Conservation (phyloP, 306 rosid species). For the Amphicarpaea edgeworthii region DNA sequence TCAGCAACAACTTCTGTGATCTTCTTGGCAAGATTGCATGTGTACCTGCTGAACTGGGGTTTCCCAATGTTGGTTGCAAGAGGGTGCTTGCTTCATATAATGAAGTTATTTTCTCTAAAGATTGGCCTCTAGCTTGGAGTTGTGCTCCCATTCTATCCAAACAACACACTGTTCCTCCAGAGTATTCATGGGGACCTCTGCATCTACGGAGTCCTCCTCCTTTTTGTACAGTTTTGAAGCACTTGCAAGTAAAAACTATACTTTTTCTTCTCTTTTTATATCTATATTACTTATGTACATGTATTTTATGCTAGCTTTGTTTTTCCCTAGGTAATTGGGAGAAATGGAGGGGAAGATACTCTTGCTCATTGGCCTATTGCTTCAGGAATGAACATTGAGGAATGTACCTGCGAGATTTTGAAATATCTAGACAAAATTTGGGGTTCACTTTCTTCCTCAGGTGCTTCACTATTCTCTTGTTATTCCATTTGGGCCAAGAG, state of each 20-base stretch:
- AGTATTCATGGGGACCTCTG: slow-evolving; percentile 92
- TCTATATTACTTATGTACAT: slow-evolving; percentile 36
- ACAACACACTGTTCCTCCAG: slow-evolving; percentile 79
- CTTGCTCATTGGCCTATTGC: slow-evolving; percentile 97
- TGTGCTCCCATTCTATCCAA: slow-evolving; percentile 85
- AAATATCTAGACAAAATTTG: slow-evolving; percentile 85
- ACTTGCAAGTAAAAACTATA: slow-evolving; percentile 70
- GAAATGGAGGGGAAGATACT: slow-evolving; percentile 94
- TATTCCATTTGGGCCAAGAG: slow-evolving; percentile 10
- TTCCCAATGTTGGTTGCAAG: slow-evolving; percentile 84
- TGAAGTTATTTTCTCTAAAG: slow-evolving; percentile 84
- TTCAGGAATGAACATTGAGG: slow-evolving; percentile 81
- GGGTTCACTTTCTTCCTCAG: slow-evolving; percentile 84
- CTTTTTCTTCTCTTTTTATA: slow-evolving; percentile 30
- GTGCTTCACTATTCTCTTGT: slow-evolving; percentile 52
- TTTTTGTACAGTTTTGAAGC: slow-evolving; percentile 79
- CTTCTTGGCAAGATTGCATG: slow-evolving; percentile 82
- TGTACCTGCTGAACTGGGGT: slow-evolving; percentile 92
- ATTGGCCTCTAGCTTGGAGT: slow-evolving; percentile 98
- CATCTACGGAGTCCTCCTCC: slow-evolving; percentile 90
- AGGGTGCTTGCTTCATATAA: slow-evolving; percentile 87
- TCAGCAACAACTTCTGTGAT: slow-evolving; percentile 87
- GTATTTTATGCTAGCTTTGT: slow-evolving; percentile 40
- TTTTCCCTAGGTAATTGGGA: slow-evolving; percentile 70
- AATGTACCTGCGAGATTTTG: slow-evolving; percentile 87